A percentile compares a stretch with the other conserved stretches of the same genome.
phyloP scores from a whole-genome alignment of 768 basidiomycete genomes.

The Calocybe gangraenosa region DNA sequence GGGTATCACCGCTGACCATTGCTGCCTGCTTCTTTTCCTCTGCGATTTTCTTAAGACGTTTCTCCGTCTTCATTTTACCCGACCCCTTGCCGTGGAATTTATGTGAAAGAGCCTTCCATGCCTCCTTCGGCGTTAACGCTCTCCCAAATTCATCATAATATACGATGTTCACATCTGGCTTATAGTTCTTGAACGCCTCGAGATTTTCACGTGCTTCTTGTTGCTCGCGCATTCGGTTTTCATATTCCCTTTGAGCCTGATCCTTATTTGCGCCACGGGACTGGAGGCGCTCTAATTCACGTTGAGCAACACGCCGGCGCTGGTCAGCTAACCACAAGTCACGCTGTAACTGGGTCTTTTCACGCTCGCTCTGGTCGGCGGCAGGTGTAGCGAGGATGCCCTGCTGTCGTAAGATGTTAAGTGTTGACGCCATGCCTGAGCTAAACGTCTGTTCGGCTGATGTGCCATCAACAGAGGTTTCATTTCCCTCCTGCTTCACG shows the following conservation, averaged over 20 bases:
- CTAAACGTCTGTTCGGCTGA: constrained; percentile 76
- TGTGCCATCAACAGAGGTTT: constrained; percentile 54
- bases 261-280: constrained; percentile 82
- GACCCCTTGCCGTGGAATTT: constrained; percentile 98
- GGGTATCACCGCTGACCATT: constrained; percentile 95
- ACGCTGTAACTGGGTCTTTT: constrained; percentile 75
- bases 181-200: constrained; percentile 89
- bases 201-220: constrained; percentile 80
- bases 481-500: constrained; percentile 21
- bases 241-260: constrained; percentile 91
- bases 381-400: constrained; percentile 72
- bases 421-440: constrained; percentile 82
- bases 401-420: constrained; percentile 86
- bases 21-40: constrained; percentile 93
- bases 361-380: constrained; percentile 68
- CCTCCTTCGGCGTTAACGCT: constrained; percentile 85
- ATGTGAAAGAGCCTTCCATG: constrained; percentile 97
- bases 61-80: constrained; percentile 96
- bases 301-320: constrained; percentile 66
- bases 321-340: constrained; percentile 91
- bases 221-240: constrained; percentile 88
- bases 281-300: constrained; percentile 76
- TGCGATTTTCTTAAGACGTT: constrained; percentile 93
- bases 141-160: constrained; percentile 98
- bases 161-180: constrained; percentile 93